These are phyloP conservation scores for Aristolochia fimbriata DNA, from an alignment of 164 flowering plant species.

Conservation along the genomic window DNA sequence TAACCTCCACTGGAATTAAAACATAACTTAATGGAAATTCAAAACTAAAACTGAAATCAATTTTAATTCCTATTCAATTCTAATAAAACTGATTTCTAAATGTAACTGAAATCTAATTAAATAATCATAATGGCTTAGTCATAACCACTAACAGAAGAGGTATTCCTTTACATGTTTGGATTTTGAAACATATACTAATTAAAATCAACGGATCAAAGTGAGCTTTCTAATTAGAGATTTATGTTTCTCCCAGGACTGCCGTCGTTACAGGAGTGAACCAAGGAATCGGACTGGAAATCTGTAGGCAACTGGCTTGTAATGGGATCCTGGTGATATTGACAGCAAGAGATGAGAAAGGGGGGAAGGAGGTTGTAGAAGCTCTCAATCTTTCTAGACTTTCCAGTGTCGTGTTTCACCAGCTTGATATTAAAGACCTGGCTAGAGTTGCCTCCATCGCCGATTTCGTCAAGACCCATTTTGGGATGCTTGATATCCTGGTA, in stretches of 20 bases:
- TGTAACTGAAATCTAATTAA: too few species aligned
- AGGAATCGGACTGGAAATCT: slow-evolving; percentile 56
- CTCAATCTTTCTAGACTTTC: slow-evolving; percentile 30
- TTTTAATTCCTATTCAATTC: too few species aligned
- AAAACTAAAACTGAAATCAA: too few species aligned
- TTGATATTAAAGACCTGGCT: slow-evolving; percentile 37
- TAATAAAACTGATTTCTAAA: too few species aligned
- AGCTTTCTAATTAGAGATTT: too few species aligned
- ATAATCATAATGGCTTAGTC: too few species aligned
- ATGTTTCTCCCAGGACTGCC: slow-evolving; percentile 24
- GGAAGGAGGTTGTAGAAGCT: slow-evolving; percentile 29
- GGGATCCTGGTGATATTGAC: slow-evolving; percentile 44
- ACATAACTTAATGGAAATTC: too few species aligned
- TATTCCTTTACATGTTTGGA: too few species aligned
- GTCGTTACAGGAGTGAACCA: slow-evolving; percentile 66
- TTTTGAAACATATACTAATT: too few species aligned
- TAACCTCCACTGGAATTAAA: too few species aligned
- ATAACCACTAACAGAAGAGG: too few species aligned
- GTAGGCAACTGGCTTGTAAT: slow-evolving; percentile 30
- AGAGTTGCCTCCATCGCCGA: slow-evolving; percentile 34
- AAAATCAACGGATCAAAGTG: too few species aligned
- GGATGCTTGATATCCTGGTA: slow-evolving; percentile 64
- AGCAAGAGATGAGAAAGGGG: slow-evolving; percentile 44
- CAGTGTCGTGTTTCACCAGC: slow-evolving; percentile 46
- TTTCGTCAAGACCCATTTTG: slow-evolving; percentile 32